Percentiles rank a stretch among this genome's conserved stretches.
Evolutionary conservation across 805 yeast genomes (phyloP).

Genomic region (Candida insectorum): DNA sequence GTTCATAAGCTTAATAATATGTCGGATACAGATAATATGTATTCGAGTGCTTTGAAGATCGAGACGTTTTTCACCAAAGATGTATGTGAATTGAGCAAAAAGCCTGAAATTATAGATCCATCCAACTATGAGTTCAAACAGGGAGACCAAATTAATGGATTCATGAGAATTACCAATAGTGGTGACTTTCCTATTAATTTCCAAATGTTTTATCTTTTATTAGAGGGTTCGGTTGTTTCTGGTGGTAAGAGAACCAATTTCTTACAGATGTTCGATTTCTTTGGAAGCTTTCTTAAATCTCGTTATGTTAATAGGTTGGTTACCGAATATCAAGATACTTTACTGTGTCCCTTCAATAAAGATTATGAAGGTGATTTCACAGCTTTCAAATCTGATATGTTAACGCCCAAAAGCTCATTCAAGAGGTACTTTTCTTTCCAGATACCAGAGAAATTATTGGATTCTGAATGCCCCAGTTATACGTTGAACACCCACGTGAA

Average conservation of each 20-base stretch:
- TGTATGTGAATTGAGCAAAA: constrained; percentile 24
- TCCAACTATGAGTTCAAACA: constrained; percentile 51
- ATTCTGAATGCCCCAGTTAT: constrained; percentile 34
- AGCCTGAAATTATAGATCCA: constrained; percentile 27
- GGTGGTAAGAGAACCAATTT: constrained; percentile 21
- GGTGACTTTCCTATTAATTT: constrained; percentile 45
- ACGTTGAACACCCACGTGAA: constrained; percentile 24
- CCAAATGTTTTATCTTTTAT: constrained; percentile 58
- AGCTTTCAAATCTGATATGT: not conserved
- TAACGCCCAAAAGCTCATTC: constrained; percentile 14
- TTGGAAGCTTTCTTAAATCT: constrained; percentile 48
- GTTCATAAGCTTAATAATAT: constrained; percentile 30
- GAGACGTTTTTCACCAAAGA: constrained; percentile 31
- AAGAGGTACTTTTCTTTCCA: constrained; percentile 42
- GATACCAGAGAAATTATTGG: constrained; percentile 34
- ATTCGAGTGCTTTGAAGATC: constrained; percentile 24
- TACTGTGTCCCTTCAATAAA: not conserved
- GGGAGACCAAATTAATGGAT: constrained; percentile 67
- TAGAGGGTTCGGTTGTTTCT: constrained; percentile 45
- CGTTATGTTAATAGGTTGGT: constrained; percentile 26
- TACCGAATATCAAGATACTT: constrained; percentile 17
- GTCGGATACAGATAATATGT: constrained; percentile 23
- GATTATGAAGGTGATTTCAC: constrained; percentile 8
- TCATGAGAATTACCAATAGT: constrained; percentile 41
- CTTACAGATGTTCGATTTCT: constrained; percentile 48